phyloP scores from a whole-genome alignment of 495 filamentous ascomycete genomes.

The Penicillium cinerascens region DNA sequence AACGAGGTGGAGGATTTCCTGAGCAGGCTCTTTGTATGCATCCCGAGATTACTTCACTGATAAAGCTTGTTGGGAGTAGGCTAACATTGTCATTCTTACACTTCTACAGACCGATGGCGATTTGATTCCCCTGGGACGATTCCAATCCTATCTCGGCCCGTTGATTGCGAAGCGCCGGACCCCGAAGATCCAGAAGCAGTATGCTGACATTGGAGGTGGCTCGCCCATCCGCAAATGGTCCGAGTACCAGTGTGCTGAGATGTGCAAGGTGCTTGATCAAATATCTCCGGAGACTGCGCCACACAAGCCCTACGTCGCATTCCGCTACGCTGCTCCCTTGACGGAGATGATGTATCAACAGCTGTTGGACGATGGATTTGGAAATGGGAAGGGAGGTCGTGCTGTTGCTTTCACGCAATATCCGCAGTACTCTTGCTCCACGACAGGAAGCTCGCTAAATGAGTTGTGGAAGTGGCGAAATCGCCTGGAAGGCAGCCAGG shows the following conservation, averaged over 20 bases:
- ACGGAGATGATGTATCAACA: conserved; percentile 88
- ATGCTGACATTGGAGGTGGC: conserved; percentile 90
- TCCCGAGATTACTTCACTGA: not conserved
- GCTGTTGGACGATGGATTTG: conserved; percentile 84
- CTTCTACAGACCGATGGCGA: conserved; percentile 75
- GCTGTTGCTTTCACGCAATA: conserved; percentile 99
- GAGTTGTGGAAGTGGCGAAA: conserved; percentile 97
- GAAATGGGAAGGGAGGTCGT: conserved; percentile 76
- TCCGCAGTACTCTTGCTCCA: conserved; percentile 98
- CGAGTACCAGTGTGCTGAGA: conserved; percentile 84
- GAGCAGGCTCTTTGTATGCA: conserved; percentile 83
- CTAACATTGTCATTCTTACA: not conserved
- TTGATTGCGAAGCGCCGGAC: conserved; percentile 83
- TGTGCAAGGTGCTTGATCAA: conserved; percentile 93
- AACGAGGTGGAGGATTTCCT: conserved; percentile 88
- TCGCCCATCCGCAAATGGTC: conserved; percentile 98
- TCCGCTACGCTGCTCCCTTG: conserved; percentile 89
- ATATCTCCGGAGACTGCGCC: conserved; percentile 90
- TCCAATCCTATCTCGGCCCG: conserved; percentile 87
- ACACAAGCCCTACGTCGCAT: conserved; percentile 98
- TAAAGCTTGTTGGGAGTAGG: not conserved
- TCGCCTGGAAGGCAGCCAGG: conserved; percentile 74
- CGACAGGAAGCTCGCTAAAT: conserved; percentile 92
- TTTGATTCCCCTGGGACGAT: conserved; percentile 89
- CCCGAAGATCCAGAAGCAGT: conserved; percentile 94